Conservation (phyloP, 768 basidiomycete species). For the Suillus subluteus region DNA sequence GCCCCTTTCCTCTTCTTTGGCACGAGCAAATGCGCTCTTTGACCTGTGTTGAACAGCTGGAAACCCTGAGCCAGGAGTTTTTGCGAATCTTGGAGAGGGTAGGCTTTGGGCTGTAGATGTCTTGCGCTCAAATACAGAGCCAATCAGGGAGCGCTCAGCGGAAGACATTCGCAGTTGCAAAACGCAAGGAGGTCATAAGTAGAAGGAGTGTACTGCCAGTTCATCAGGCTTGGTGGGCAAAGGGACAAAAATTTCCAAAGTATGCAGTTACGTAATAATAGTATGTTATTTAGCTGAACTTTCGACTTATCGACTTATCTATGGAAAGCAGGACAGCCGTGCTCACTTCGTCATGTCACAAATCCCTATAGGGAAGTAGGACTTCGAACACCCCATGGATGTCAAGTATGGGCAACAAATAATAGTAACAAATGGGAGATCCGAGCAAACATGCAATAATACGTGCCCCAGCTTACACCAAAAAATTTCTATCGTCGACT, state of each 20-base stretch:
- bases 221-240: slow-evolving; percentile 4
- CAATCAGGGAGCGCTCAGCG: slow-evolving; percentile 39
- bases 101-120: slow-evolving; percentile 25
- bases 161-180: slow-evolving; percentile 22
- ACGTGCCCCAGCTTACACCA: too few relatives aligned
- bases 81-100: slow-evolving; percentile 26
- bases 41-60: slow-evolving; percentile 67
- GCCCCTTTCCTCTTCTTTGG: slow-evolving; percentile 39
- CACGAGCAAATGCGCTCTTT: slow-evolving; percentile 61
- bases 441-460: too few relatives aligned
- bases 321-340: too few relatives aligned
- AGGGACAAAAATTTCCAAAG: slow-evolving; percentile 10
- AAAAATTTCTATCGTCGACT: too few relatives aligned
- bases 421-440: too few relatives aligned
- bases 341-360: too few relatives aligned
- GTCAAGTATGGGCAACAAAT: too few relatives aligned
- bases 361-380: too few relatives aligned
- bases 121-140: slow-evolving; percentile 51
- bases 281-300: too few relatives aligned
- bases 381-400: too few relatives aligned
- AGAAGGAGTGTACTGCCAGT: not conserved
- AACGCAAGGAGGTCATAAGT: slow-evolving; percentile 4
- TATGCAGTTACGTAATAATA: slow-evolving; percentile 11
- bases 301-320: too few relatives aligned
- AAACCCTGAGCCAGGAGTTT: slow-evolving; percentile 51